Base-by-base conservation (phyloP, 495 filamentous ascomycete species). In the Mycothermus thermophilus region DNA sequence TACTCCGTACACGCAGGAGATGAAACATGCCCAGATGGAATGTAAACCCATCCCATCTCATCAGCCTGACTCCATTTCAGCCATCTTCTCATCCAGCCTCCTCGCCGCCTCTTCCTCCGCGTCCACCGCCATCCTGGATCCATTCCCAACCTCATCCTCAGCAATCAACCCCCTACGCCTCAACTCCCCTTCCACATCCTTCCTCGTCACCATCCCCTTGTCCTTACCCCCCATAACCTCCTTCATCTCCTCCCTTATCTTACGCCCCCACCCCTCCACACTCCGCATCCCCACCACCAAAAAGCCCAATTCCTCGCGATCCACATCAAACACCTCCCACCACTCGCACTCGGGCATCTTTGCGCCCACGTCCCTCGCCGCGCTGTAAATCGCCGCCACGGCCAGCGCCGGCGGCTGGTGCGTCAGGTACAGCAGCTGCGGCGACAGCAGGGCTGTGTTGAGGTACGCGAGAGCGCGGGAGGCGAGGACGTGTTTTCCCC, bases 321-420 rank as follows among this genome's bases (percentile, higher is more conserved):
- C 88, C n/a, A 86, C 82, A 61, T 97, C 90, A 56, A 97, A 96
- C 1, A 95, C 81, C 58, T 92, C 86, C 90, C 90, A 97, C 90
- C 90, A 97, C 32, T 83, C 78, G 16, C 62, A 66, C 32, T 77
- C 77, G 2, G 88, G 80, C 55, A 96, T 64, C 52, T 80, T 83
- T 19, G 79, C 70, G 0, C 67, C 76, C 2, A 74, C 52, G 37
- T 96, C 86, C 16, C 80, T 71, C n/a, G 84, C 77, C 7, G 86
- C 82, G 12, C 86, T 71, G 52, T 96, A 97, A 12, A 93, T 77
- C 3, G 87, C 81, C 10, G 87, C 83, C 4, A 85, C 81, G 3
- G 92, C 92, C 9, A 97, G 62, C 15, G 74, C 71, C 35, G 77
- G 70, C 15, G 90, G 88, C 52, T 96, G 92, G 48, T 92, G 83